Conservation (phyloP, 2,329 filamentous ascomycete species). For the Botrytis hyacinthi region DNA sequence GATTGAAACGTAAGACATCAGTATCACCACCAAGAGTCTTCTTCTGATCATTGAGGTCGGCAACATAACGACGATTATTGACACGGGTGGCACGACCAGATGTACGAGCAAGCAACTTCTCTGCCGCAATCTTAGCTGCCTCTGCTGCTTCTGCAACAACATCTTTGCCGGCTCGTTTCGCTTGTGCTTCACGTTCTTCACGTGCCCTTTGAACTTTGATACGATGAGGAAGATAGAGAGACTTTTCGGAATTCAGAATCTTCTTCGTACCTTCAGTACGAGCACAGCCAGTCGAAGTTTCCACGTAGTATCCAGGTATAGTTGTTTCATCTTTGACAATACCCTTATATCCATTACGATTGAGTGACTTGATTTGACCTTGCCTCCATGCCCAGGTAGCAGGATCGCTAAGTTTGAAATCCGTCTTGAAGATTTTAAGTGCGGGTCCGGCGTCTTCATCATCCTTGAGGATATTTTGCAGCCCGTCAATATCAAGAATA, state of each 20-base stretch:
- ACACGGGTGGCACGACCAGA: slow-evolving; percentile 92
- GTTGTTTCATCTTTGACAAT: slow-evolving; percentile 40
- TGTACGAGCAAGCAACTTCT: slow-evolving; percentile 80
- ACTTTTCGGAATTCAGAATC: slow-evolving; percentile 96
- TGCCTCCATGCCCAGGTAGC: slow-evolving; percentile 69
- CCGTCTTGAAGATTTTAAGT: slow-evolving; percentile 48
- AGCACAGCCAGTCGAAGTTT: slow-evolving; percentile 80
- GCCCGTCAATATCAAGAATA: slow-evolving; percentile 67
- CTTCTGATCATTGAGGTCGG: slow-evolving; percentile 94
- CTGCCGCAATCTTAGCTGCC: slow-evolving; percentile 69
- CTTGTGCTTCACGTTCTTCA: slow-evolving; percentile 82
- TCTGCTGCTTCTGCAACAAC: slow-evolving; percentile 65
- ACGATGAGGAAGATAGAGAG: slow-evolving; percentile 94
- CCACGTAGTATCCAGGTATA: slow-evolving; percentile 73
- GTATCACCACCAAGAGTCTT: slow-evolving; percentile 79
- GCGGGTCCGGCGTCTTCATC: slow-evolving; percentile 63
- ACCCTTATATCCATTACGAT: slow-evolving; percentile 55
- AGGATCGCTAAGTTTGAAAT: slow-evolving; percentile 52
- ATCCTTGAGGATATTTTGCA: slow-evolving; percentile 67
- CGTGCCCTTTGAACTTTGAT: slow-evolving; percentile 92
- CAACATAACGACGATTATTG: slow-evolving; percentile 91
- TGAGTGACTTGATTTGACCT: slow-evolving; percentile 69
- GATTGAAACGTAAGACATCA: slow-evolving; percentile 95
- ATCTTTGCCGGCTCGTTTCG: slow-evolving; percentile 66
- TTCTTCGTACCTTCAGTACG: slow-evolving; percentile 92